phyloP scores from a whole-genome alignment of 139 green algal species.

The Nannochloris sp. region DNA sequence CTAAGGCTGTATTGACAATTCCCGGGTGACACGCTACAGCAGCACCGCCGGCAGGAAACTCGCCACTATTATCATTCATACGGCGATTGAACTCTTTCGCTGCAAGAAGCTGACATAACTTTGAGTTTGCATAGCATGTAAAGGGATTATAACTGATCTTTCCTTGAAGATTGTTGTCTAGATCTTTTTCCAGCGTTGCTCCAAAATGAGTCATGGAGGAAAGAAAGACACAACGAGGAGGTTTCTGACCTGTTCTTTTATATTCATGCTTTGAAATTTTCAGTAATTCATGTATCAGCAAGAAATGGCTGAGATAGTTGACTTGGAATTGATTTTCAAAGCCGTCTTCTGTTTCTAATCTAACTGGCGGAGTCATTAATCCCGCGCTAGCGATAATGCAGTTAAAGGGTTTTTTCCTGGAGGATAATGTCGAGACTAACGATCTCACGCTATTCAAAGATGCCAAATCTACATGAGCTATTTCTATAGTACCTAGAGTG shows the following conservation, averaged over 20 bases:
- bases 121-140: conserved; percentile 47
- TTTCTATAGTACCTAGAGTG: conserved; percentile 10
- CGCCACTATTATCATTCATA: conserved; percentile 14
- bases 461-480: conserved; percentile 48
- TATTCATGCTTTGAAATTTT: background rate
- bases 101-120: conserved; percentile 51
- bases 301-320: conserved; percentile 58
- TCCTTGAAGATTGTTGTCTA: conserved; percentile 3
- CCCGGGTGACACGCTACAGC: conserved; percentile 53
- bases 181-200: background rate
- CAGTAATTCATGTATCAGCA: conserved; percentile 47
- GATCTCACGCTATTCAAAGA: conserved; percentile 36
- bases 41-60: background rate
- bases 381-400: conserved; percentile 61
- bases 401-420: conserved; percentile 30
- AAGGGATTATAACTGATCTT: conserved; percentile 10
- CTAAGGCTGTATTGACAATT: conserved; percentile 50
- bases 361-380: conserved; percentile 55
- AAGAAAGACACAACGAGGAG: conserved; percentile 3
- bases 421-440: conserved; percentile 33
- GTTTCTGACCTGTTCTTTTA: background rate
- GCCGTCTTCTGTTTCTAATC: conserved; percentile 37
- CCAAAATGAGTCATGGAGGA: conserved; percentile 17
- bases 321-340: conserved; percentile 72
- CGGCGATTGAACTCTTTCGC: conserved; percentile 45